A percentile compares a stretch with the other conserved stretches of the same genome.
Evolutionary conservation across 345 rosid species (phyloP).

Genomic region (Nasturtium officinale): DNA sequence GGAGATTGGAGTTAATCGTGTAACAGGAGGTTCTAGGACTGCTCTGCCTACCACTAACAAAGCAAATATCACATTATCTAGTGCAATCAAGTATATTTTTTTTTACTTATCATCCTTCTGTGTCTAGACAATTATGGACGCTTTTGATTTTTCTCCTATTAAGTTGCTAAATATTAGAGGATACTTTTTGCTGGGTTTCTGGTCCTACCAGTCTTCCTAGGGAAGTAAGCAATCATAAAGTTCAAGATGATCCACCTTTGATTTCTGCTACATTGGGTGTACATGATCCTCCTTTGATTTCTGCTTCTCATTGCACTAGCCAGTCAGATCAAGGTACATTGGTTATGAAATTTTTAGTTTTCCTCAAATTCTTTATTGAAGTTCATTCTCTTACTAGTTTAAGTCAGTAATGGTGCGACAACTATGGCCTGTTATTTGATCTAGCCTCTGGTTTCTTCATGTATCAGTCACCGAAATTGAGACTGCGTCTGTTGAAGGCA

Average conservation of each 20-base stretch:
- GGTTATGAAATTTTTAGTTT: not conserved
- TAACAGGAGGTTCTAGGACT: slow-evolving; percentile 46
- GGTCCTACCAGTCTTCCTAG: slow-evolving; percentile 48
- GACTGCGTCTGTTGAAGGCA: slow-evolving; percentile 39
- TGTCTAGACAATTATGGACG: not conserved
- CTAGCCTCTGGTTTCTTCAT: slow-evolving; percentile 15
- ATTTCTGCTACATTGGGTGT: not conserved
- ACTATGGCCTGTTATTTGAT: slow-evolving; percentile 16
- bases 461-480: slow-evolving; percentile 30
- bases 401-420: slow-evolving; percentile 4
- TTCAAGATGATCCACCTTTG: slow-evolving; percentile 39
- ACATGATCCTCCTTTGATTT: slow-evolving; percentile 29
- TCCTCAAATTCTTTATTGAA: not conserved
- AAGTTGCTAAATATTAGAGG: not conserved
- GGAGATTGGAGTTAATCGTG: slow-evolving; percentile 58
- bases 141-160: not conserved
- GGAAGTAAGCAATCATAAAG: slow-evolving; percentile 40
- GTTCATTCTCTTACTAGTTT: slow-evolving; percentile 9
- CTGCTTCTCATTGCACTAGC: slow-evolving; percentile 37
- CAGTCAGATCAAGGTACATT: slow-evolving; percentile 49
- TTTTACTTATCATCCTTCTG: slow-evolving; percentile 11
- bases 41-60: slow-evolving; percentile 43
- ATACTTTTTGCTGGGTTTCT: slow-evolving; percentile 45
- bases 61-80: slow-evolving; percentile 42
- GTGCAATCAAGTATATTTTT: slow-evolving; percentile 50